These are phyloP conservation scores for Sporothrix euskadiensis DNA, from an alignment of 2,329 filamentous ascomycete species.

Conservation along the genomic window DNA sequence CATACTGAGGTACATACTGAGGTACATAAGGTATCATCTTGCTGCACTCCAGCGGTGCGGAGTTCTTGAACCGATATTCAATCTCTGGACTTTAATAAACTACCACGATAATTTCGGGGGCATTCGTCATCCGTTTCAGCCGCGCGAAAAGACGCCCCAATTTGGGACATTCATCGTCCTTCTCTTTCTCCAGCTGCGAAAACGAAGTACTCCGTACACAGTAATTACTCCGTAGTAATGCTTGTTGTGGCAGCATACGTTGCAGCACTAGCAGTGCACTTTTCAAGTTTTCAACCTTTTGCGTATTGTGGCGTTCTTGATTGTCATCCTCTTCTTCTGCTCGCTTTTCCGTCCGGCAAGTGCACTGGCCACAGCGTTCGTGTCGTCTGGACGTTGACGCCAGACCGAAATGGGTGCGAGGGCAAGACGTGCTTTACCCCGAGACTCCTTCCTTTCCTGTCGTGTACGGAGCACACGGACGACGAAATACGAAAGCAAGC, in stretches of 20 bases:
- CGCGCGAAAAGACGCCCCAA: neutral
- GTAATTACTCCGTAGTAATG: too few relatives aligned
- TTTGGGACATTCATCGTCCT: neutral
- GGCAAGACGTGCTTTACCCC: neutral
- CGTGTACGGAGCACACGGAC: too few relatives aligned
- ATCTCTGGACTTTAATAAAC: neutral
- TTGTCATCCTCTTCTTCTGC: neutral
- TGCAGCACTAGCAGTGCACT: neutral
- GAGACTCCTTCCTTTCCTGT: neutral
- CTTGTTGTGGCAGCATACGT: neutral
- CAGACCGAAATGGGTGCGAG: neutral
- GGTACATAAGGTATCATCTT: too few relatives aligned
- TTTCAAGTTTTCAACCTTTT: neutral
- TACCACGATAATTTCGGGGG: conserved; percentile 19
- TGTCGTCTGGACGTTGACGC: neutral
- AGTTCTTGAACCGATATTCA: neutral
- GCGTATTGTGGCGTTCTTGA: neutral
- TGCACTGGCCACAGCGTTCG: neutral
- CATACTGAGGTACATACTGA: neutral
- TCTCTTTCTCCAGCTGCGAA: neutral
- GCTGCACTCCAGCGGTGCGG: neutral
- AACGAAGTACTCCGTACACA: neutral
- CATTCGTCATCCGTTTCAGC: conserved; percentile 21
- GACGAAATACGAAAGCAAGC: neutral
- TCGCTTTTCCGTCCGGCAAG: neutral